phyloP scores from a whole-genome alignment of 352 stramenopile species.

The Vaucheria bursata region DNA sequence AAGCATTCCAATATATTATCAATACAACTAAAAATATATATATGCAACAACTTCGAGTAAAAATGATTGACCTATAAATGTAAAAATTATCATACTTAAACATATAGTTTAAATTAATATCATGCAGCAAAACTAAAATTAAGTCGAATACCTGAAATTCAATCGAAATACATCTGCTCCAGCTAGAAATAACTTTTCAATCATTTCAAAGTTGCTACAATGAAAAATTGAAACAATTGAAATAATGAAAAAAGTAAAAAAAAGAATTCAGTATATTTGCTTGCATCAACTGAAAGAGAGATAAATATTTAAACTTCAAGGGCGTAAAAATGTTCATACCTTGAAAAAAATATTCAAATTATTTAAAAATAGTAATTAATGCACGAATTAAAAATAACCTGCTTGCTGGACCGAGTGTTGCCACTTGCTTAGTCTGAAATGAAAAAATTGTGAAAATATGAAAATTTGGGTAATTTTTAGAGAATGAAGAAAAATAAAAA shows the following conservation, averaged over 20 bases:
- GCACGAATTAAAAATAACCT: background rate
- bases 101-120: too few species aligned
- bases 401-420: constrained; percentile 62
- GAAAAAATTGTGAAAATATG: constrained; percentile 10
- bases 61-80: too few species aligned
- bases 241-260: too few species aligned
- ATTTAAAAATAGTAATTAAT: too few species aligned
- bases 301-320: background rate
- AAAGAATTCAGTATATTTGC: too few species aligned
- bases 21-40: background rate
- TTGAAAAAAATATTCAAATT: too few species aligned
- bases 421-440: constrained; percentile 58
- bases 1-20: background rate
- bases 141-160: constrained; percentile 70
- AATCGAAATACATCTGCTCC: constrained; percentile 72
- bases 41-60: too few species aligned
- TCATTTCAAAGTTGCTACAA: constrained; percentile 63
- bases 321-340: background rate
- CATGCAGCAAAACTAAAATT: too few species aligned
- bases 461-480: background rate
- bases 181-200: constrained; percentile 71
- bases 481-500: background rate
- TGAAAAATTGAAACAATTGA: too few species aligned
- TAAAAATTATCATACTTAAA: too few species aligned
- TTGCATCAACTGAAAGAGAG: background rate